A percentile compares a stretch with the other conserved stretches of the same genome.
These are phyloP conservation scores for Amanita subjunquillea DNA, from an alignment of 768 basidiomycete genomes.

Conservation along the genomic window DNA sequence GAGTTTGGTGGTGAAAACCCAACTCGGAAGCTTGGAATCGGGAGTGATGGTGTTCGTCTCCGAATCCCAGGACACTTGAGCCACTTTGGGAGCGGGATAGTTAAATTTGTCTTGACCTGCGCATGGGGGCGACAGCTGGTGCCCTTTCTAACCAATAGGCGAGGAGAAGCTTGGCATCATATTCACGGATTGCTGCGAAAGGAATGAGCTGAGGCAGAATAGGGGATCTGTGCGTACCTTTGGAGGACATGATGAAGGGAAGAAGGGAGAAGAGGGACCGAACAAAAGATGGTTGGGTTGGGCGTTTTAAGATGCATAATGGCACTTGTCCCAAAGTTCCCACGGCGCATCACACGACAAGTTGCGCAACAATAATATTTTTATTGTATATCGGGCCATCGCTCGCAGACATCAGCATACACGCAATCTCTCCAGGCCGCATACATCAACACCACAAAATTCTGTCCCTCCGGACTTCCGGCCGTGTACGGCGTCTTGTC, in stretches of 20 bases:
- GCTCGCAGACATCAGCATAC: background rate
- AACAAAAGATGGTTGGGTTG: constrained; percentile 9
- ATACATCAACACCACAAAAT: constrained; percentile 27
- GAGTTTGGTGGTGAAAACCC: constrained; percentile 81
- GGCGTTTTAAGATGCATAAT: constrained; percentile 4
- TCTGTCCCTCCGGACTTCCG: constrained; percentile 30
- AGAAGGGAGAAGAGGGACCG: constrained; percentile 11
- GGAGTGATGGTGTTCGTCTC: constrained; percentile 46
- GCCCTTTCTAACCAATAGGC: constrained; percentile 94
- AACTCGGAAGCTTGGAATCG: constrained; percentile 51
- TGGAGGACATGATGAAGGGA: constrained; percentile 31
- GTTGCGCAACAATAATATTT: background rate
- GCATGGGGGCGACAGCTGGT: constrained; percentile 61
- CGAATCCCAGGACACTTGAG: constrained; percentile 82
- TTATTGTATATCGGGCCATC: background rate
- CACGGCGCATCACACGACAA: constrained; percentile 10
- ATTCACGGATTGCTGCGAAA: constrained; percentile 72
- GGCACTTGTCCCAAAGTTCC: constrained; percentile 17
- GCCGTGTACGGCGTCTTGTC: constrained; percentile 20
- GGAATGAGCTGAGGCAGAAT: constrained; percentile 3
- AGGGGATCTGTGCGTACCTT: constrained; percentile 19
- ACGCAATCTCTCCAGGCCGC: constrained; percentile 31
- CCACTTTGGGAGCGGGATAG: constrained; percentile 65
- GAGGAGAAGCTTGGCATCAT: constrained; percentile 95
- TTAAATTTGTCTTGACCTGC: constrained; percentile 45